Conservation (phyloP, 352 stramenopile genomes). For the Thraustochytrium striatum region DNA sequence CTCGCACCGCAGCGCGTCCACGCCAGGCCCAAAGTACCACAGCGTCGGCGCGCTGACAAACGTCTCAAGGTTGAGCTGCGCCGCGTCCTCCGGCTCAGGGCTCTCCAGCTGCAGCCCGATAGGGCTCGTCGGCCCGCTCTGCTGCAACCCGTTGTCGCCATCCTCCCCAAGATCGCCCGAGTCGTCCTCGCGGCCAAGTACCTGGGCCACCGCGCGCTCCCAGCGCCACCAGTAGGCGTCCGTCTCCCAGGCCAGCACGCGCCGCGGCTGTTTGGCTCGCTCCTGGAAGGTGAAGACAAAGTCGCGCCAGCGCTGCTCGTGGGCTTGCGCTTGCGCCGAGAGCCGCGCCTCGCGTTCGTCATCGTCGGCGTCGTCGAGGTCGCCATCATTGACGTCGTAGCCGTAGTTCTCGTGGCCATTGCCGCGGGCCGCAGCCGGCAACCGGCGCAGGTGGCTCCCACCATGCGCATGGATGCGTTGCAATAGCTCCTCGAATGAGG, state of each 20-base stretch:
- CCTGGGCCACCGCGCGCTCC: slow-evolving; percentile 7
- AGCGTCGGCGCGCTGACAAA: slow-evolving; percentile 10
- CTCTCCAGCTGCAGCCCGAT: background rate
- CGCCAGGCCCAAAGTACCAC: background rate
- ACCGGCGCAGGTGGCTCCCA: background rate
- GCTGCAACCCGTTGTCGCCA: background rate
- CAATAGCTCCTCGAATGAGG: slow-evolving; percentile 33
- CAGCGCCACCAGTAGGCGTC: slow-evolving; percentile 41
- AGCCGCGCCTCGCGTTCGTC: background rate
- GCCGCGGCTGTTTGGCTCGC: background rate
- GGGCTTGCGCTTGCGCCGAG: background rate
- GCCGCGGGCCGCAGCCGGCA: background rate
- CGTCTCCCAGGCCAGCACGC: slow-evolving; percentile 10
- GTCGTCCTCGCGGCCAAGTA: background rate
- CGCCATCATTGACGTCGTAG: too few species aligned
- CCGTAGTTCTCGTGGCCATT: background rate
- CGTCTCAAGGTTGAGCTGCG: slow-evolving; percentile 1
- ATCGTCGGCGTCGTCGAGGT: too few species aligned
- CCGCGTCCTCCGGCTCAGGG: background rate
- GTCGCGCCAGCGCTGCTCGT: slow-evolving; percentile 24
- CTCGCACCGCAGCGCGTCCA: background rate
- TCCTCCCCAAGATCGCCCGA: background rate
- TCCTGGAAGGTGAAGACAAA: slow-evolving; percentile 33
- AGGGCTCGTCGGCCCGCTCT: too few species aligned
- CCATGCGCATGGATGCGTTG: background rate